Percentiles rank a stretch among this genome's conserved stretches.
Conservation (phyloP, 768 basidiomycete genomes). For the Coprinopsis strossmayeri region DNA sequence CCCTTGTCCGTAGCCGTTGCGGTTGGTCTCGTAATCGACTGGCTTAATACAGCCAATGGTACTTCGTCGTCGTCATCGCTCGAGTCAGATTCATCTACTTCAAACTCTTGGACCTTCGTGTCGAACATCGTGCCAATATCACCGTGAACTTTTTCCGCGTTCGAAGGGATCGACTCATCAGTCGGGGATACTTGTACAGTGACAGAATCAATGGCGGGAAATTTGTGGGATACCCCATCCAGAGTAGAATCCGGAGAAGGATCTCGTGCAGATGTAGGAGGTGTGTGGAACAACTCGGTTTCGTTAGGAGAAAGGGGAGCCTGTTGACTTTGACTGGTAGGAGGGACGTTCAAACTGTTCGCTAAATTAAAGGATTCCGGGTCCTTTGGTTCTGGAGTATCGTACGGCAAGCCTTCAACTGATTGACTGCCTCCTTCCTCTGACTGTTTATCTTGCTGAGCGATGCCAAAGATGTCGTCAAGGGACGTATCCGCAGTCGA, state of each 20-base stretch:
- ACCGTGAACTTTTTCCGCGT: conserved; percentile 1
- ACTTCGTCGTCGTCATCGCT: conserved; percentile 36
- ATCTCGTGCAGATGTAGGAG: conserved; percentile 37
- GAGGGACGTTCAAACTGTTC: neutral
- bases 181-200: conserved; percentile 13
- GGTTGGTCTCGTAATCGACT: neutral
- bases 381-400: conserved; percentile 2
- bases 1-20: conserved; percentile 10
- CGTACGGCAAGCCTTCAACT: conserved; percentile 3
- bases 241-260: conserved; percentile 21
- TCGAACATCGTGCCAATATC: conserved; percentile 10
- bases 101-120: conserved; percentile 47
- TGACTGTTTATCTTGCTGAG: neutral
- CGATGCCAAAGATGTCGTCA: conserved; percentile 11
- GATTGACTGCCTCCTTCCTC: neutral
- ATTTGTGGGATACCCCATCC: conserved; percentile 30
- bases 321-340: neutral
- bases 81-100: conserved; percentile 43
- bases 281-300: conserved; percentile 56
- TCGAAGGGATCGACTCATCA: conserved; percentile 13
- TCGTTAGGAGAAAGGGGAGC: conserved; percentile 35
- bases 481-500: conserved; percentile 10
- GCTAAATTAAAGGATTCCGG: neutral
- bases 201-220: conserved; percentile 31
- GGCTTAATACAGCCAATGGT: conserved; percentile 28